Evolutionary conservation across 257 asterid species (phyloP).

Genomic region (Verbascum thapsus): DNA sequence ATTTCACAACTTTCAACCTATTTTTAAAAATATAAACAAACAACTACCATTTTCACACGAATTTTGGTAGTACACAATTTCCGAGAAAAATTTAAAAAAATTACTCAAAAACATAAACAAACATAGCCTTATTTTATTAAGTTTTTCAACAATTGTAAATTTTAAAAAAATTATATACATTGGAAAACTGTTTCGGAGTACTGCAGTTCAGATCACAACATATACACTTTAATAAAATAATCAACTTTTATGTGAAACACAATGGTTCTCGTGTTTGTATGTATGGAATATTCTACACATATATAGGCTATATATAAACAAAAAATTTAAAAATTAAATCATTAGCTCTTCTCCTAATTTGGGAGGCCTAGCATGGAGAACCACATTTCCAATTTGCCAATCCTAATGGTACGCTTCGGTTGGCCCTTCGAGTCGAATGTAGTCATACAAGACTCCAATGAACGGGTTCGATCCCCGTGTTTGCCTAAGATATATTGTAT

Average conservation of each 20-base stretch:
- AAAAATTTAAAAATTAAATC: background rate
- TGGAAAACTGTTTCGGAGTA: no score
- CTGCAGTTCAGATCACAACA: no score
- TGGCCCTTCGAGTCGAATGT: conserved; percentile 74
- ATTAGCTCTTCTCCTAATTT: conserved; percentile 1
- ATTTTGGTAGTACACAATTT: no score
- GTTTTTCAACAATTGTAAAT: no score
- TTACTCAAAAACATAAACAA: no score
- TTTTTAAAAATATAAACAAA: no score
- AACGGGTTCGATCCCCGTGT: conserved; percentile 41
- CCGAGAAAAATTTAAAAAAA: no score
- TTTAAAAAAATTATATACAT: no score
- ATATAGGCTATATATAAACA: background rate
- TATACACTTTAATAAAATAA: background rate
- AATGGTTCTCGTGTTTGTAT: background rate
- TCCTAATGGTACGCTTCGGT: conserved; percentile 10
- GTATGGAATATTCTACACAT: background rate
- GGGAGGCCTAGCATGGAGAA: background rate
- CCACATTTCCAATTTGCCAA: background rate
- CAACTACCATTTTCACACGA: no score
- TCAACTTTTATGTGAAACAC: background rate
- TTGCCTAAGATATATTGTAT: conserved; percentile 54
- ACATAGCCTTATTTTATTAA: no score
- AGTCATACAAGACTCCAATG: conserved; percentile 65
- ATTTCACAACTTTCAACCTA: no score